Conservation (phyloP, 1,284 basidiomycete species). For the Flammula alnicola region DNA sequence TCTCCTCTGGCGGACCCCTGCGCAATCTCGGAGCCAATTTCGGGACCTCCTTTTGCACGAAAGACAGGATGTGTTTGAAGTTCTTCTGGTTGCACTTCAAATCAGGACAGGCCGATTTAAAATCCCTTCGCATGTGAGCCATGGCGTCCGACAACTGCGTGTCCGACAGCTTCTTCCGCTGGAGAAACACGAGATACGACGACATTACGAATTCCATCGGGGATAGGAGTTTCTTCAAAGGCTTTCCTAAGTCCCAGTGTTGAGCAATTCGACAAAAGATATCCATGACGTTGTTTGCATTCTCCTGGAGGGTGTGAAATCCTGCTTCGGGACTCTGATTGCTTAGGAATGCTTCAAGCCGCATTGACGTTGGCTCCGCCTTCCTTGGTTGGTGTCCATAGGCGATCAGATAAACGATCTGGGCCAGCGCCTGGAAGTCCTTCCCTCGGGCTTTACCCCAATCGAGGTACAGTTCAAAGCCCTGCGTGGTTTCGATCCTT, state of each 20-base stretch:
- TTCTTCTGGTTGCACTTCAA: conserved; percentile 10
- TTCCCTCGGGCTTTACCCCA: conserved; percentile 55
- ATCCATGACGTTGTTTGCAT: conserved; percentile 39
- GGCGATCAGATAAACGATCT: conserved; percentile 52
- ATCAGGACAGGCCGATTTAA: not conserved
- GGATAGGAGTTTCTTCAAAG: conserved; percentile 42
- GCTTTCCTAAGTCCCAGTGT: conserved; percentile 28
- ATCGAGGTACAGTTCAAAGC: conserved; percentile 41
- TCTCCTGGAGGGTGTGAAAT: conserved; percentile 3
- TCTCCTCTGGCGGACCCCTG: not conserved
- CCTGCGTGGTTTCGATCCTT: conserved; percentile 37
- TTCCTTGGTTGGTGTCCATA: conserved; percentile 17
- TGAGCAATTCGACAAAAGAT: conserved; percentile 45
- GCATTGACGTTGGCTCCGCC: conserved; percentile 28
- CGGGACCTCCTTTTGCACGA: conserved; percentile 14
- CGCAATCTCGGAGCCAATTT: conserved; percentile 5
- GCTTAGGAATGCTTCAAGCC: conserved; percentile 47
- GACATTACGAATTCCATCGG: conserved; percentile 63
- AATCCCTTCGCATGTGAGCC: conserved; percentile 42
- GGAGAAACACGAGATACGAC: conserved; percentile 48
- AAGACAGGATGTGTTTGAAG: conserved; percentile 23
- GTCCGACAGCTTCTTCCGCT: conserved; percentile 39
- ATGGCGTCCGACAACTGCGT: conserved; percentile 49
- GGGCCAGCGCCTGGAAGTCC: conserved; percentile 61
- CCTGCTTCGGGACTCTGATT: conserved; percentile 8